A percentile compares a stretch with the other conserved stretches of the same genome.
These are phyloP conservation scores for Pseudogymnoascus sp. DNA, from an alignment of 2,329 filamentous ascomycete genomes.

Conservation along the genomic window DNA sequence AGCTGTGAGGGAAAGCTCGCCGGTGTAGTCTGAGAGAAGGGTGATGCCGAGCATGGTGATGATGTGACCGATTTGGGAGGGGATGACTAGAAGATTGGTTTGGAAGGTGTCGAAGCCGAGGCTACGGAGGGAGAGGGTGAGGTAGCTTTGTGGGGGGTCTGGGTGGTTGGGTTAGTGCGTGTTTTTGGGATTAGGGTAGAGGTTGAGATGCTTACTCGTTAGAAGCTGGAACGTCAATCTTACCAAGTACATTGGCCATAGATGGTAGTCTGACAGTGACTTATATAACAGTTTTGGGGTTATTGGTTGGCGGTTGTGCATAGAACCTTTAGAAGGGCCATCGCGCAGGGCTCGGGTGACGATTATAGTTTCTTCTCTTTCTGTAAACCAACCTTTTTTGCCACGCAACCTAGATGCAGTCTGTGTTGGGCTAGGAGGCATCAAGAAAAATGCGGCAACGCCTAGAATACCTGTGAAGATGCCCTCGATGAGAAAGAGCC, in stretches of 20 bases:
- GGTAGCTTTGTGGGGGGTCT: constrained; percentile 39
- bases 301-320: constrained; percentile 44
- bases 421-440: constrained; percentile 21
- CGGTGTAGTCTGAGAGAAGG: constrained; percentile 35
- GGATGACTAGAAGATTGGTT: constrained; percentile 56
- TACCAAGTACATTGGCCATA: constrained; percentile 41
- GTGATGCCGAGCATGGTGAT: constrained; percentile 29
- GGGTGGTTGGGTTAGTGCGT: constrained; percentile 16
- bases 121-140: constrained; percentile 48
- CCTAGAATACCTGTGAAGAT: constrained; percentile 22
- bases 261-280: constrained; percentile 41
- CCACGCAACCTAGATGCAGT: constrained; percentile 45
- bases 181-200: not conserved
- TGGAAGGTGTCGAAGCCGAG: constrained; percentile 53
- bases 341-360: constrained; percentile 49
- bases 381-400: constrained; percentile 52
- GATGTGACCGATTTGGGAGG: constrained; percentile 41
- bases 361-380: constrained; percentile 52
- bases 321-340: constrained; percentile 38
- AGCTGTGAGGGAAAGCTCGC: constrained; percentile 41
- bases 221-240: constrained; percentile 44
- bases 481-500: constrained; percentile 28
- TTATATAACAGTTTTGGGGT: constrained; percentile 37
- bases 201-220: constrained; percentile 17
- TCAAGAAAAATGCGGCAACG: constrained; percentile 17